A percentile compares a stretch with the other conserved stretches of the same genome.
Evolutionary conservation across 805 yeast genomes (phyloP).

Genomic region (Schwanniomyces vanrijiae): DNA sequence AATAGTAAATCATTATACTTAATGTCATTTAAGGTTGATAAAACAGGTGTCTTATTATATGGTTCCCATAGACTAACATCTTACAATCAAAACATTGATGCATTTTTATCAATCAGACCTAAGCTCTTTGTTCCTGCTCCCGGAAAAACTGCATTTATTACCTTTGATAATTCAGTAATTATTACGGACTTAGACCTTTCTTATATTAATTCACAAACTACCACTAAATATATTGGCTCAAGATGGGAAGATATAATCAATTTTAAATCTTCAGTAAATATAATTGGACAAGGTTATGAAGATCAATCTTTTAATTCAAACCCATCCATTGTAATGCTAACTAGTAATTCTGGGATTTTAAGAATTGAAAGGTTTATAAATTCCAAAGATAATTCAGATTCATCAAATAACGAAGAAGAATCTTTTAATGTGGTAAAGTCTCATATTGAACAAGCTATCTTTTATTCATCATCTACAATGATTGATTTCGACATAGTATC

Average conservation of each 20-base stretch:
- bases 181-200: conserved; percentile 57
- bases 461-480: conserved; percentile 51
- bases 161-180: conserved; percentile 60
- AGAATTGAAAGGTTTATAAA: conserved; percentile 50
- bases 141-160: conserved; percentile 58
- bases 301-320: conserved; percentile 27
- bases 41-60: conserved; percentile 51
- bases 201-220: conserved; percentile 18
- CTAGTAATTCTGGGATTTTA: conserved; percentile 61
- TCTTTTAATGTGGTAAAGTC: conserved; percentile 52
- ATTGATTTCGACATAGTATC: conserved; percentile 45
- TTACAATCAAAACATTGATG: conserved; percentile 12
- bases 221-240: conserved; percentile 34
- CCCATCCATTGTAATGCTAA: conserved; percentile 47
- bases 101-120: conserved; percentile 33
- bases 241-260: conserved; percentile 83
- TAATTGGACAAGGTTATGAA: conserved; percentile 64
- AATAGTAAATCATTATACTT: conserved; percentile 40
- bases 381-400: not conserved
- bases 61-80: conserved; percentile 69
- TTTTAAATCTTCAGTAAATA: conserved; percentile 50
- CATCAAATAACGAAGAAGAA: conserved; percentile 9
- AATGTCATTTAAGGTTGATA: conserved; percentile 52
- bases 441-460: conserved; percentile 83
- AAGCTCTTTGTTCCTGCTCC: conserved; percentile 58